Conservation (phyloP, 2,329 filamentous ascomycete species). For the Alternaria burnsii region DNA sequence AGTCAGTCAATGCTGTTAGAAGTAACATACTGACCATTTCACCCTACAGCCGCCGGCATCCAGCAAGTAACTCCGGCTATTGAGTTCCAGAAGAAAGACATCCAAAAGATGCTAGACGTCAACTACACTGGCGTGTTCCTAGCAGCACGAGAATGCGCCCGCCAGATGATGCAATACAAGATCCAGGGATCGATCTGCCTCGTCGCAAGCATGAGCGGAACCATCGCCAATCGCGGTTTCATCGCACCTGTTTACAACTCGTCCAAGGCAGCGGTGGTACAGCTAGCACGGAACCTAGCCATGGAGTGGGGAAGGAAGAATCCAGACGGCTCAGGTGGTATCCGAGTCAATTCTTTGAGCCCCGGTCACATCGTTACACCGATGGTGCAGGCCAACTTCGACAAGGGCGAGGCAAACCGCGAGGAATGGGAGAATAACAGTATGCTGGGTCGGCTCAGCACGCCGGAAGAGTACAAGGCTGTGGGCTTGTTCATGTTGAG, state of each 20-base stretch:
- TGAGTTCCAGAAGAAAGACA: slow-evolving; percentile 71
- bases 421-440: slow-evolving; percentile 79
- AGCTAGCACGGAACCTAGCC: slow-evolving; percentile 73
- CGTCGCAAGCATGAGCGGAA: slow-evolving; percentile 69
- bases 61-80: slow-evolving; percentile 83
- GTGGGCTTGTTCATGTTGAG: slow-evolving; percentile 47
- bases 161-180: slow-evolving; percentile 68
- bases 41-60: slow-evolving; percentile 67
- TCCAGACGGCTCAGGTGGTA: slow-evolving; percentile 65
- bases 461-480: slow-evolving; percentile 48
- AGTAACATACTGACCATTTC: background rate
- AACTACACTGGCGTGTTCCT: slow-evolving; percentile 69
- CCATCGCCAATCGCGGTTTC: slow-evolving; percentile 68
- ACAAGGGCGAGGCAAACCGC: slow-evolving; percentile 70
- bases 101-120: slow-evolving; percentile 66
- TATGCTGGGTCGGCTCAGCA: slow-evolving; percentile 68
- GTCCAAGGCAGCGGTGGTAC: slow-evolving; percentile 76
- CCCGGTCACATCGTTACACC: slow-evolving; percentile 81
- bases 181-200: slow-evolving; percentile 66
- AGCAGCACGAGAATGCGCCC: slow-evolving; percentile 66
- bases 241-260: slow-evolving; percentile 75
- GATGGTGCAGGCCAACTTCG: slow-evolving; percentile 83
- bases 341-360: slow-evolving; percentile 80
- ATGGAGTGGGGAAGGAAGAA: slow-evolving; percentile 66
- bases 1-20: background rate